Evolutionary conservation across 2,329 filamentous ascomycete genomes (phyloP).

Genomic region (Microcyclosporella mali): DNA sequence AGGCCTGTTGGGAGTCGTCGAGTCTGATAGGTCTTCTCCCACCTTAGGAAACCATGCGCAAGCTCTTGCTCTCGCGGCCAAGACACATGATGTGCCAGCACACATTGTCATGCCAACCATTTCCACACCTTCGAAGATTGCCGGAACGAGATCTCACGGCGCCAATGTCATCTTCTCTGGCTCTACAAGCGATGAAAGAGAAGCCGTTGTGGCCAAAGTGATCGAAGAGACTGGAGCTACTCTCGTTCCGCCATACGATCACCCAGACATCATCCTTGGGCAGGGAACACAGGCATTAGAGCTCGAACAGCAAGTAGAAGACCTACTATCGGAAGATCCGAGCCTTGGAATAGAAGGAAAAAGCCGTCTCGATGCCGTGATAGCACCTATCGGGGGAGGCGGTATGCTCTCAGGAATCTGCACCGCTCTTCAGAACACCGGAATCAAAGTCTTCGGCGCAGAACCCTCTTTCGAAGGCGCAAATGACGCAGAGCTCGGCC

Average conservation of each 20-base stretch:
- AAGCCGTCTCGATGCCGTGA: slow-evolving; percentile 46
- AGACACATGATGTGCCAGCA: slow-evolving; percentile 64
- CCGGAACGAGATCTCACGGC: slow-evolving; percentile 71
- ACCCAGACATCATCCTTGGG: slow-evolving; percentile 83
- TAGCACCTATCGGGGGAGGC: slow-evolving; percentile 80
- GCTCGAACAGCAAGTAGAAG: slow-evolving; percentile 64
- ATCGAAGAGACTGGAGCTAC: slow-evolving; percentile 66
- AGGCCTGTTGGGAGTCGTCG: neutral
- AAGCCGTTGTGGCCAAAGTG: slow-evolving; percentile 66
- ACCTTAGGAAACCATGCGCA: slow-evolving; percentile 82
- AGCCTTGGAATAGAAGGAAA: slow-evolving; percentile 22
- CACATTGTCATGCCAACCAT: slow-evolving; percentile 92
- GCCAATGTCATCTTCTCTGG: slow-evolving; percentile 76
- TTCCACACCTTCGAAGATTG: slow-evolving; percentile 77
- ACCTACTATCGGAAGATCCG: slow-evolving; percentile 42
- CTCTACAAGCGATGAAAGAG: slow-evolving; percentile 71
- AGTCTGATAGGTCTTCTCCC: slow-evolving; percentile 8
- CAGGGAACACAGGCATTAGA: slow-evolving; percentile 89
- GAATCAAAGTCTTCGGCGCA: slow-evolving; percentile 73
- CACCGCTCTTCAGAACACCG: slow-evolving; percentile 65
- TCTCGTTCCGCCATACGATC: slow-evolving; percentile 84
- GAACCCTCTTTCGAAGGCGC: slow-evolving; percentile 78
- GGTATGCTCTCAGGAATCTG: slow-evolving; percentile 82
- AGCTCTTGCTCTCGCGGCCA: slow-evolving; percentile 79
- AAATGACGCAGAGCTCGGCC: slow-evolving; percentile 71